Conservation (phyloP, 176 grass and related monocot species). For the Eragrostis curvula region DNA sequence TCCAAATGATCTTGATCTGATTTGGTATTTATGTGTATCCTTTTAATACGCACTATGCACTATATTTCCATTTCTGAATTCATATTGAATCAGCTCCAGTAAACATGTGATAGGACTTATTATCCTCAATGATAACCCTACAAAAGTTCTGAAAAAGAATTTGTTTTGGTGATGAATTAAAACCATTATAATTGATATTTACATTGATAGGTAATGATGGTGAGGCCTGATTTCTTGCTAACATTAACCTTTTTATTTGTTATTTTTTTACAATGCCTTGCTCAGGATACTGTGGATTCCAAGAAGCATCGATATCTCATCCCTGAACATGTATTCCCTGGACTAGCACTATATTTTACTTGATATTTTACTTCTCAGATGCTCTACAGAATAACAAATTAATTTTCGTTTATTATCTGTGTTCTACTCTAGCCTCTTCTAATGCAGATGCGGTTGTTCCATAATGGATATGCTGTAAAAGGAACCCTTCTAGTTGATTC, state of each 20-base stretch:
- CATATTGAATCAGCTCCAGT: too few species aligned
- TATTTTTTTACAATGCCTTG: background rate
- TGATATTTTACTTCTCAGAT: background rate
- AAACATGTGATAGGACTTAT: too few species aligned
- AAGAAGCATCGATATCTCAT: background rate
- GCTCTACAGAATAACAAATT: constrained; percentile 15
- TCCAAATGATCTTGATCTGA: too few species aligned
- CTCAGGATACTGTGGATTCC: constrained; percentile 29
- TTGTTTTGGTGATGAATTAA: too few species aligned
- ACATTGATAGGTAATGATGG: too few species aligned
- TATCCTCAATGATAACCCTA: too few species aligned
- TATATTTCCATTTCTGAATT: too few species aligned
- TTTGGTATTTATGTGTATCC: too few species aligned
- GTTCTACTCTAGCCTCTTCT: constrained; percentile 64
- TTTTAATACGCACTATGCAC: too few species aligned
- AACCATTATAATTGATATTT: too few species aligned
- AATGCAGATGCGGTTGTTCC: constrained; percentile 82
- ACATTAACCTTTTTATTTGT: background rate
- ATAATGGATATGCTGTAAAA: constrained; percentile 68
- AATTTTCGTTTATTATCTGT: background rate
- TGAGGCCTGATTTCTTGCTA: constrained; percentile 31
- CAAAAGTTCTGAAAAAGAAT: too few species aligned
- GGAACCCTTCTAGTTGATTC: constrained; percentile 74
- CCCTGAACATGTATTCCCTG: constrained; percentile 43
- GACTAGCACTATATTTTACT: background rate